Evolutionary conservation across 306 rosid species (phyloP), one percentile per base, ranked within the genome.

Genomic region (Heteromeles arbutifolia): DNA sequence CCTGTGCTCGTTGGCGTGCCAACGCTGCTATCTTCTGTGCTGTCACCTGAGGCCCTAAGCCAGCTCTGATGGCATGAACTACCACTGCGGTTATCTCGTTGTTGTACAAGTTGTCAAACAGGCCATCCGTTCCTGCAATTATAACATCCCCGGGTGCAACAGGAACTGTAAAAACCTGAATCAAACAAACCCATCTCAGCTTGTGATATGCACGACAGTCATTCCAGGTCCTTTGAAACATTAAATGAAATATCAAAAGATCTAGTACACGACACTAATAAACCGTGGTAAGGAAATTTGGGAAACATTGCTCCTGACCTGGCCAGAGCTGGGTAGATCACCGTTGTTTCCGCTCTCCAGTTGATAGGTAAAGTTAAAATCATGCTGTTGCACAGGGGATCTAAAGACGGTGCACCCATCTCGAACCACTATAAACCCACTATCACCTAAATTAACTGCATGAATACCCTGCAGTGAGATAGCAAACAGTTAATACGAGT

Each of bases 1-100:
- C 99, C 43, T 82, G 96, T 2, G 99, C 98, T 43, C 99, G 85
- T 77, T 92, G 99, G 28, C 98, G 96, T 19, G 98, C 99, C 84
- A 96, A 75, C 6, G 98, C 99, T 24, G 99, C 99, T 79, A 96
- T 89, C 90, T 96, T 96, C 88, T 96, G 99, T 9, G 99, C 99
- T 44, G 97, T 92, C 59, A 84, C 97, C 82, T 92, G 97, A 50
- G 98, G 89, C 62, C 92, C 84, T 41, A 90, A 86, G 41, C 97
- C 91, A 2, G 96, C 88, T 87, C 98, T 89, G 56, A 83, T 32
- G 28, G 96, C 96, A 45, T 96, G 96, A 77, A 96, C 99, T 76
- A 92, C 98, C 65, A 92, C 91, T 0, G 97, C 93, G 0, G 97
- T 90, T n/a, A 96, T 89, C 90, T 96, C 99, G 52, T 88, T 96